Evolutionary conservation across 1,284 basidiomycete genomes (phyloP).

Genomic region (Cryptococcus sp.): DNA sequence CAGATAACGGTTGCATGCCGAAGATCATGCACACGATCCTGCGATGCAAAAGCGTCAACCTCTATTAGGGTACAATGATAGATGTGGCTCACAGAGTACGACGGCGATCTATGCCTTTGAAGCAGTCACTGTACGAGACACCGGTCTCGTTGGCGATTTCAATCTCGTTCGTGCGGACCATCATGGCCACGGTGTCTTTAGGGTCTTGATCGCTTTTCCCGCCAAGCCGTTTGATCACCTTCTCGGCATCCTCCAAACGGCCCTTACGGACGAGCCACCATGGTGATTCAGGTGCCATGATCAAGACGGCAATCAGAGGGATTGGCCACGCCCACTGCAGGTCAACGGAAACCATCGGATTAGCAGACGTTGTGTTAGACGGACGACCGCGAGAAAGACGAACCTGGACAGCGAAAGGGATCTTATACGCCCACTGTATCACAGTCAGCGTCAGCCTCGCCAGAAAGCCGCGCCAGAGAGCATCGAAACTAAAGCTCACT

Average conservation of each 20-base stretch:
- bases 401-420: slow-evolving; percentile 35
- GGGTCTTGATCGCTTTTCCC: slow-evolving; percentile 10
- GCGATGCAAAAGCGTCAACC: too few species aligned
- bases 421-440: slow-evolving; percentile 27
- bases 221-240: slow-evolving; percentile 21
- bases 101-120: slow-evolving; percentile 45
- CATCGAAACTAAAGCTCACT: too few species aligned
- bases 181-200: slow-evolving; percentile 27
- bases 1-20: too few species aligned
- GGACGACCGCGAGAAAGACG: too few species aligned
- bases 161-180: slow-evolving; percentile 38
- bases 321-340: slow-evolving; percentile 52
- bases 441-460: too few species aligned
- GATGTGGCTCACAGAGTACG: slow-evolving; percentile 26
- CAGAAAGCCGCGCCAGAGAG: too few species aligned
- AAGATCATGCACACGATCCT: too few species aligned
- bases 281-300: slow-evolving; percentile 34
- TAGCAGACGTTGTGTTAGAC: too few species aligned
- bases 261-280: slow-evolving; percentile 41
- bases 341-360: too few species aligned
- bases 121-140: slow-evolving; percentile 49
- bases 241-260: slow-evolving; percentile 28
- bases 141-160: slow-evolving; percentile 33
- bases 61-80: too few species aligned
- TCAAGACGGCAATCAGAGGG: slow-evolving; percentile 30